Conservation (phyloP, 306 rosid genomes). For the Casuarina glauca region DNA sequence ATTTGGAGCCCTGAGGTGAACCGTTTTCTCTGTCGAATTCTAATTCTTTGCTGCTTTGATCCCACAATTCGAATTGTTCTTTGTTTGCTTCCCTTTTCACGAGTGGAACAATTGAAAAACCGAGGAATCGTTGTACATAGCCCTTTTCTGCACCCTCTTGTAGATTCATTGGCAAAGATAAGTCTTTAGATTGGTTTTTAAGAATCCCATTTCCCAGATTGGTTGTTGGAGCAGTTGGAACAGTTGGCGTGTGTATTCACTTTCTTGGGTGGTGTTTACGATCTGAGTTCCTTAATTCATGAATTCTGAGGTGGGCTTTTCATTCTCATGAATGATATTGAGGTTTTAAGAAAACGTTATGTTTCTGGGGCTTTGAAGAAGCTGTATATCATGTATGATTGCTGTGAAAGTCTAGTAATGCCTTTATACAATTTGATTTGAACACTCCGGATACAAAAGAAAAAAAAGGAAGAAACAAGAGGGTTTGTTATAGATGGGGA, state of each 20-base stretch:
- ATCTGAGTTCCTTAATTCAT: conserved; percentile 18
- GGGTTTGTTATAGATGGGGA: conserved; percentile 62
- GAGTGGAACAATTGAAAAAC: conserved; percentile 19
- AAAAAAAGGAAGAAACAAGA: not conserved
- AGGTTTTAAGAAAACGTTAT: conserved; percentile 27
- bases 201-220: not conserved
- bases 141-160: conserved; percentile 4
- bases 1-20: conserved; percentile 41
- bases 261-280: conserved; percentile 16
- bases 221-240: conserved; percentile 8
- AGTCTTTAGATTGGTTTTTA: conserved; percentile 25
- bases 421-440: conserved; percentile 9
- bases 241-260: not conserved
- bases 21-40: conserved; percentile 18
- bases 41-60: conserved; percentile 17
- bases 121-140: conserved; percentile 15
- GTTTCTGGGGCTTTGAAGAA: conserved; percentile 22
- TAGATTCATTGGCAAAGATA: conserved; percentile 18
- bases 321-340: not conserved
- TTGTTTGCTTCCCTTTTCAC: not conserved
- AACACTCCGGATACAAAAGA: conserved; percentile 11
- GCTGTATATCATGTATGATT: conserved; percentile 27
- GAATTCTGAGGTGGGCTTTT: conserved; percentile 18
- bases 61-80: not conserved
- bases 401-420: conserved; percentile 16